phyloP scores from a whole-genome alignment of 1,284 basidiomycete genomes.

The Naganishia liquefaciens region DNA sequence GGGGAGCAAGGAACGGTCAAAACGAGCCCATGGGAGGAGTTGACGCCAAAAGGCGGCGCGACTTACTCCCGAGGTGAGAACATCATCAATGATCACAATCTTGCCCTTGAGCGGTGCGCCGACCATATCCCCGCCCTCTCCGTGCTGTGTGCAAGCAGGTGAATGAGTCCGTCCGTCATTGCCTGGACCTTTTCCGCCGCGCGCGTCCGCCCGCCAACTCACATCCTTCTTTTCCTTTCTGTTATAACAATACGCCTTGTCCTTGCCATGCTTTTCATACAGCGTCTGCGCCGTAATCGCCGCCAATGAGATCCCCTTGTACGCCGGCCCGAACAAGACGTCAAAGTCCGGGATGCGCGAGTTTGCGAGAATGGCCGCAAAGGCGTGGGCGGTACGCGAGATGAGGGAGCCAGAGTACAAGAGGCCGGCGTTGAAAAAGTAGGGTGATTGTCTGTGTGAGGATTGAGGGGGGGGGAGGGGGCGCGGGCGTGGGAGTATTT shows the following conservation, averaged over 20 bases:
- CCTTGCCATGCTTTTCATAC: slow-evolving; percentile 64
- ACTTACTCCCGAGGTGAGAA: slow-evolving; percentile 79
- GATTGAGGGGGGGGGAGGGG: neutral
- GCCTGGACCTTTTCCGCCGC: neutral
- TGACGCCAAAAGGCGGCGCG: no score
- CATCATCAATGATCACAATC: slow-evolving; percentile 91
- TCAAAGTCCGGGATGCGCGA: slow-evolving; percentile 71
- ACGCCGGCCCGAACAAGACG: slow-evolving; percentile 93
- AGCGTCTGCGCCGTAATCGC: slow-evolving; percentile 81
- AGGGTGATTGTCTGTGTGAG: slow-evolving; percentile 72
- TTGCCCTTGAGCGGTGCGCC: slow-evolving; percentile 78
- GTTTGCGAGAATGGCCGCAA: slow-evolving; percentile 63
- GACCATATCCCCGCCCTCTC: slow-evolving; percentile 92
- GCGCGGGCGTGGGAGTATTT: neutral
- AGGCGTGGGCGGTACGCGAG: slow-evolving; percentile 77
- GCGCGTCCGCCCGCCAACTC: slow-evolving; percentile 35
- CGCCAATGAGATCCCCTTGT: slow-evolving; percentile 96
- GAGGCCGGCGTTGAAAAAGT: slow-evolving; percentile 94
- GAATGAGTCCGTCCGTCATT: neutral
- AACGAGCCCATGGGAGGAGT: no score
- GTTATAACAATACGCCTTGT: slow-evolving; percentile 85
- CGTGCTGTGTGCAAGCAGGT: slow-evolving; percentile 61
- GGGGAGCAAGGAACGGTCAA: neutral
- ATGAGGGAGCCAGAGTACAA: slow-evolving; percentile 83
- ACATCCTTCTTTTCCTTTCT: slow-evolving; percentile 89